Base-by-base conservation (phyloP, 768 basidiomycete species). In the Asterophora parasitica region DNA sequence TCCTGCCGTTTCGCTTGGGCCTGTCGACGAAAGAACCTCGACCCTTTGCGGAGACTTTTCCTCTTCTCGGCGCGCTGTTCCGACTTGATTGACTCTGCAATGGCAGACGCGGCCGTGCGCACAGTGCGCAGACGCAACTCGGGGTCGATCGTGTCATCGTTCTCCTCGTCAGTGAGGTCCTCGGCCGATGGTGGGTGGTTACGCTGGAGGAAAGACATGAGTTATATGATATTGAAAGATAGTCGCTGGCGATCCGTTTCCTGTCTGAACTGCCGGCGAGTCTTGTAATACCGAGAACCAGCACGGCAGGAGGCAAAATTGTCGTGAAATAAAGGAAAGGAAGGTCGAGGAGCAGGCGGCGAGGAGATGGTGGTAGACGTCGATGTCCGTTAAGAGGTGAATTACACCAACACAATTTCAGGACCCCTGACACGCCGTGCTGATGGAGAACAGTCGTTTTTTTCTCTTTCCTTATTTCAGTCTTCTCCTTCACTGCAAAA, bases 31-130 rank as follows among this genome's bases (percentile, higher is more conserved):
- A 83, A 83, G 68, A 88, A 87, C 36, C 70, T 67, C 8, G 80
- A 74, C 33, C 80, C 65, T 58, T 75, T 83, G 52, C 65, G 62
- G 49, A 63, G 56, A 20, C 74, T 67, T 65, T 77, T 78, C 58
- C 84, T 70, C 53, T 78, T 68, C 61, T 82, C 75, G 11, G 79
- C 79, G 37, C 83, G 77, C 54, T 79, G 74, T 63, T 97, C 94
- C 28, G 85, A 79, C 48, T 79, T 82, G 42, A 89, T 83, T 7
- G 88, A 88, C 65, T 93, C 90, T 52, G 89, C 86, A 55, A 96
- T 83, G 32, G 89, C 90, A 13, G 88, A 91, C 2, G 88, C 86
- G 13, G 94, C 94, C 1, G 94, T 96, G 58, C 86, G 85, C n/a
- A 92, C 90, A 1, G 92, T 94, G 44, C 90, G 82, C 41, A 97